Percentiles rank a stretch among this genome's conserved stretches.
Conservation (phyloP, 345 rosid species). For the Kernera saxatilis region DNA sequence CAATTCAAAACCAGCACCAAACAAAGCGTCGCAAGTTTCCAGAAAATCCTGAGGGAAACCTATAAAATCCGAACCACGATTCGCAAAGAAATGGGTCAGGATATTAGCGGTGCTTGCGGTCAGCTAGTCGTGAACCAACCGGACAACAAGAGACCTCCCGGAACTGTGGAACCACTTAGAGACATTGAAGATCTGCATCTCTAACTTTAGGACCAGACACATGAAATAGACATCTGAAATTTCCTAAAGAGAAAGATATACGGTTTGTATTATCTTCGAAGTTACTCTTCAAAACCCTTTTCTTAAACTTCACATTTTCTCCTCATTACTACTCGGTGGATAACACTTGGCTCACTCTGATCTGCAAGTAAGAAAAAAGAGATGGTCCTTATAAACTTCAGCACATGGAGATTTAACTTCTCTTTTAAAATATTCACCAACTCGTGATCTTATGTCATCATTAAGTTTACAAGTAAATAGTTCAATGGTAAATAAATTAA, state of each 20-base stretch:
- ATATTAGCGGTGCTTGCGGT: constrained; percentile 92
- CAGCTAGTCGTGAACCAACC: constrained; percentile 78
- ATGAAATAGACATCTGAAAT: constrained; percentile 7
- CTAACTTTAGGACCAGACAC: constrained; percentile 26
- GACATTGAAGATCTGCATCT: constrained; percentile 92
- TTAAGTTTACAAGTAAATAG: not conserved
- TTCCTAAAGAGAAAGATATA: not conserved
- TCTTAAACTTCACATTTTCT: constrained; percentile 28
- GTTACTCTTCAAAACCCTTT: constrained; percentile 8
- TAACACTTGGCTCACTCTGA: constrained; percentile 25
- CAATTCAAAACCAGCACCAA: constrained; percentile 57
- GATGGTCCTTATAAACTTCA: constrained; percentile 17
- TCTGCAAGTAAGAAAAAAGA: constrained; percentile 4
- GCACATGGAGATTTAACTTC: constrained; percentile 3
- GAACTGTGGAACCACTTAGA: constrained; percentile 29
- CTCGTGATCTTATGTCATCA: not conserved
- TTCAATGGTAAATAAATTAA: not conserved
- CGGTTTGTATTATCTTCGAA: constrained; percentile 27
- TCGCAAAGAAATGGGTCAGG: constrained; percentile 89
- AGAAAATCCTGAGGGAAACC: constrained; percentile 68
- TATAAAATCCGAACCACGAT: constrained; percentile 78
- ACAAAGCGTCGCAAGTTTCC: constrained; percentile 59
- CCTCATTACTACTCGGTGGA: not conserved
- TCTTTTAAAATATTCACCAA: not conserved
- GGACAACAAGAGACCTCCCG: constrained; percentile 33